Base-by-base conservation (phyloP, 2,329 filamentous ascomycete species). In the Paecilomyces fulvus region DNA sequence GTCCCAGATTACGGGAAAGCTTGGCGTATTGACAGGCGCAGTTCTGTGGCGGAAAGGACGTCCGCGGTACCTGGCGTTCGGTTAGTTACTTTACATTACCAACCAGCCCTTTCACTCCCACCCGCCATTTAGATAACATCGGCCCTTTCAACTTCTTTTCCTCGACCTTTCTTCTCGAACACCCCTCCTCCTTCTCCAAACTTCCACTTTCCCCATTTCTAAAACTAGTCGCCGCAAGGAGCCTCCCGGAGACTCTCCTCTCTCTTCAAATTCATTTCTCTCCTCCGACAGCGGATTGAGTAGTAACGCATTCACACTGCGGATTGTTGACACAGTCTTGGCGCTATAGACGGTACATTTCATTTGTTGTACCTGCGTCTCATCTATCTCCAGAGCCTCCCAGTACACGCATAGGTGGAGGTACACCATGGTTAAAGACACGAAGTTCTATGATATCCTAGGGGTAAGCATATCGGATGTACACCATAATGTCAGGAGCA, bases 391-490 rank as follows among this genome's bases (percentile, higher is more conserved):
- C 55, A 57, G 33, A 52, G 9, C 50, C 50, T 30, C 20, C 10
- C 25, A 20, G 30, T 17, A 51, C 31, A 33, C 51, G 31, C 49
- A 55, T 51, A 58, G 53, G 46, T 3, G 30, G 49, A 20, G 30
- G 30, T 56, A 64, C 70, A 78, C 63, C 61, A 79, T 79, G 77
- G 77, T 79, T 58, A 79, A 79, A 64, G 77, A 80, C 60, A 77
- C 75, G 51, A 76, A 77, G 64, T 74, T 72, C 57, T 79, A 79
- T 61, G 77, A 79, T 30, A 65, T 68, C 56, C 65, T 79, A 43
- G 77, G 77, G 70, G 77, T 79, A 71, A 60, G 75, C 67, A 53
- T 50, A 21, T 17, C 28, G 9, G 8, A 14, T 48, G 11, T 25
- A 43, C 17, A 25, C 12, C 10, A 28, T n/a, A 9, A 5, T 25